Base-by-base conservation (phyloP, 805 yeast genomes). In the Yamadazyma scolyti region DNA sequence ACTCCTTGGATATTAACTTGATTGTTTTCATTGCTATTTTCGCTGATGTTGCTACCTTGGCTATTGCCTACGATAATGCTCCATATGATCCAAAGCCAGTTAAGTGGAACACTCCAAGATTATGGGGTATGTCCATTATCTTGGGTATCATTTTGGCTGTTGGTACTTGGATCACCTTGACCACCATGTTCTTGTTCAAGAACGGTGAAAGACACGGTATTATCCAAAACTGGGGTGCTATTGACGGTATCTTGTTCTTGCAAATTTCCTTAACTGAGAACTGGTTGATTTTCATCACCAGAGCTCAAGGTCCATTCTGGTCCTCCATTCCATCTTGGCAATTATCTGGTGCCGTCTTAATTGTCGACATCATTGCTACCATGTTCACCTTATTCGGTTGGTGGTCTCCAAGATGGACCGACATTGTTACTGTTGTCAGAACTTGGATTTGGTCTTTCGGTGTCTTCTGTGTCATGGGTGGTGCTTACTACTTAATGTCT, bases 221-320 rank as follows among this genome's bases (percentile, higher is more conserved):
- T 58, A 79, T 88, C 64, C 96, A 87, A 71, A 86, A 87, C 82
- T 88, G 85, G 68, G 96, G 96, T 81, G 75, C 89, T 48, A 69
- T 82, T 50, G 96, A 87, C 58, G 93, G 96, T 78, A 82, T 88
- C 56, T 71, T 87, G 70, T 87, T 87, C 82, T 77, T 87, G 72
- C 87, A 87, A 73, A 87, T 87, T 58, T 84, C 96, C 38, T 78
- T 87, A 63, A 86, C 96, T 65, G 96, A 87, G 75, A 87, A 88
- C 75, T 87, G 96, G 96, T 80, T 87, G 68, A 87, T 87, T 75
- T 87, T 87, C 84, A 74, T 88, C 61, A 87, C 96, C 56, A 82
- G 96, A 76, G 95, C 96, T 60, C 83, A 78, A 65, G 96, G 96
- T 75, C 96, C 96, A 59, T 88, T 88, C 93, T 88, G 96, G 96